These are phyloP conservation scores for Harringtonia aguacate DNA, from an alignment of 2,329 filamentous ascomycete genomes.

Conservation along the genomic window DNA sequence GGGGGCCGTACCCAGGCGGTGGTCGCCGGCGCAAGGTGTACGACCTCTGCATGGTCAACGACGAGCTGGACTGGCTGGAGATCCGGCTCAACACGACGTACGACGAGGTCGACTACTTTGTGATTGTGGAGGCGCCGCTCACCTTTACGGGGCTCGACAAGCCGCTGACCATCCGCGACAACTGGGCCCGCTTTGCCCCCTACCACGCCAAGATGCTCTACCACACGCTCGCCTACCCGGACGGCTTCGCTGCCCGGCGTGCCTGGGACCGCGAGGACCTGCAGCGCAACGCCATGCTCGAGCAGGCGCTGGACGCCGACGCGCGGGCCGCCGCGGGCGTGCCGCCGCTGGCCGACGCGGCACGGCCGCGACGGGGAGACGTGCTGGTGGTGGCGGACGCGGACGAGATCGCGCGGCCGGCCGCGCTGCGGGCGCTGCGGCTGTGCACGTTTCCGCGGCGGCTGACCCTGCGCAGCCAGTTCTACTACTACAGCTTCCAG, in stretches of 20 bases:
- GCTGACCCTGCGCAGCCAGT: slow-evolving; percentile 37
- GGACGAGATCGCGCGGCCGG: slow-evolving; percentile 47
- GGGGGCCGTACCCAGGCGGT: slow-evolving; percentile 21
- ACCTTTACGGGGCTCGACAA: slow-evolving; percentile 50
- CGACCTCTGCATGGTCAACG: slow-evolving; percentile 52
- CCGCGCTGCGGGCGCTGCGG: slow-evolving; percentile 35
- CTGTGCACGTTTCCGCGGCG: slow-evolving; percentile 41
- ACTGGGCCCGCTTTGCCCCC: slow-evolving; percentile 37
- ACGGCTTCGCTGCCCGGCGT: slow-evolving; percentile 26
- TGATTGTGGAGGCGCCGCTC: slow-evolving; percentile 47
- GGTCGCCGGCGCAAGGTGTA: slow-evolving; percentile 37
- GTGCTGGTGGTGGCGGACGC: slow-evolving; percentile 50
- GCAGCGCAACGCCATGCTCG: slow-evolving; percentile 43
- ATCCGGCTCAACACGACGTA: slow-evolving; percentile 49
- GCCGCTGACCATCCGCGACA: slow-evolving; percentile 39
- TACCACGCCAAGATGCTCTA: slow-evolving; percentile 53
- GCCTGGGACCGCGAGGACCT: slow-evolving; percentile 39
- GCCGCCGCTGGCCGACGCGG: slow-evolving; percentile 28
- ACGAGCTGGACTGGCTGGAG: slow-evolving; percentile 55
- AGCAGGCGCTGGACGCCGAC: slow-evolving; percentile 34
- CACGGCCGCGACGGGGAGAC: slow-evolving; percentile 31
- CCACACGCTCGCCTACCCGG: slow-evolving; percentile 37
- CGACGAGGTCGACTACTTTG: slow-evolving; percentile 51
- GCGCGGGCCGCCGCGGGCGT: neutral
- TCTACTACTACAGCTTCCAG: slow-evolving; percentile 50